phyloP scores from a whole-genome alignment of 164 flowering plant species.

The Cinnamomum micranthum region DNA sequence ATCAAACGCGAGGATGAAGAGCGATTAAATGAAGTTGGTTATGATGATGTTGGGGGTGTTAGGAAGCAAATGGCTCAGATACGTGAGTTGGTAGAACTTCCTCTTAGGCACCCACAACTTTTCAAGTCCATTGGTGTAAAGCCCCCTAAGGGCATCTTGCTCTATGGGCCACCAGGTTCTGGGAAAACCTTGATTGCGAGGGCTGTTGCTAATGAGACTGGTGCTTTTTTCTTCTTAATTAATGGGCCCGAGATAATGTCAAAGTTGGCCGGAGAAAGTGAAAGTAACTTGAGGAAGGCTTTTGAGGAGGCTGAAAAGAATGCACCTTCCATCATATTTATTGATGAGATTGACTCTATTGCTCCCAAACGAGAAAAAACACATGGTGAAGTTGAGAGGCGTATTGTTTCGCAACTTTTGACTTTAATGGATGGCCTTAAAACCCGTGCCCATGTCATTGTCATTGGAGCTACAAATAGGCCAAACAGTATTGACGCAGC shows the following conservation, averaged over 20 bases:
- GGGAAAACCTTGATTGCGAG: slow-evolving; percentile 36
- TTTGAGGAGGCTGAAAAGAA: slow-evolving; percentile 80
- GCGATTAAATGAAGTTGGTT: slow-evolving; percentile 56
- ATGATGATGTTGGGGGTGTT: slow-evolving; percentile 77
- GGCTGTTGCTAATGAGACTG: slow-evolving; percentile 35
- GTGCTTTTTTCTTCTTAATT: slow-evolving; percentile 31
- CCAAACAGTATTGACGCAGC: slow-evolving; percentile 72
- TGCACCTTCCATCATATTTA: slow-evolving; percentile 65
- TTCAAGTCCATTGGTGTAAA: slow-evolving; percentile 51
- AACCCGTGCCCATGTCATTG: slow-evolving; percentile 59
- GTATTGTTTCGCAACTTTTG: slow-evolving; percentile 62
- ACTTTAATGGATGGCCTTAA: slow-evolving; percentile 74
- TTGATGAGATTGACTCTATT: slow-evolving; percentile 66
- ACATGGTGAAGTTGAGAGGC: slow-evolving; percentile 72
- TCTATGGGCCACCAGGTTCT: slow-evolving; percentile 31
- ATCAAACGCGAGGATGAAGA: slow-evolving; percentile 64
- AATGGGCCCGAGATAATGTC: slow-evolving; percentile 39
- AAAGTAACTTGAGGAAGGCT: slow-evolving; percentile 40
- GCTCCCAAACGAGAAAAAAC: slow-evolving; percentile 78
- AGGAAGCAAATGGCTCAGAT: slow-evolving; percentile 78
- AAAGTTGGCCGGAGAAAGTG: slow-evolving; percentile 32
- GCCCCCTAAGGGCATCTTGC: slow-evolving; percentile 31
- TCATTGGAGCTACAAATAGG: slow-evolving; percentile 70
- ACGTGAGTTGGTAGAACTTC: slow-evolving; percentile 69
- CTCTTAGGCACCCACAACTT: slow-evolving; percentile 67